phyloP scores from a whole-genome alignment of 129 eudicot genomes.

The Gnaphalium uliginosum region DNA sequence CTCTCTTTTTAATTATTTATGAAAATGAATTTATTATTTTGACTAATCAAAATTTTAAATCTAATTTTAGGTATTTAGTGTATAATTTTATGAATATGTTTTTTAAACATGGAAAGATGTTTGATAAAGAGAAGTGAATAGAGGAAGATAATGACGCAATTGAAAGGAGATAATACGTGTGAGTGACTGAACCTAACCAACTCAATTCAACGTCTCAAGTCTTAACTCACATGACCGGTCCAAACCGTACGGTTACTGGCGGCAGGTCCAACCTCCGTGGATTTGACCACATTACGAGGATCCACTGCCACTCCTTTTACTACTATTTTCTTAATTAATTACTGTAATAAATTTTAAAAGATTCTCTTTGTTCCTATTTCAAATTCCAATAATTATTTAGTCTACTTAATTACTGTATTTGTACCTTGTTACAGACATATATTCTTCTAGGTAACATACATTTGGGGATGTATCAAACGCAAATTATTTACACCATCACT shows the following conservation, averaged over 20 bases:
- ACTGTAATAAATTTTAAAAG: slow-evolving; percentile 2
- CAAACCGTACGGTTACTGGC: slow-evolving; percentile 25
- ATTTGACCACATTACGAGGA: slow-evolving; percentile 29
- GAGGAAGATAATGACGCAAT: neutral
- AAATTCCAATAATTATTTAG: slow-evolving; percentile 25
- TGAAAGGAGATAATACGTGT: neutral
- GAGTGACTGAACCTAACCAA: slow-evolving; percentile 16
- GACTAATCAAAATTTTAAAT: neutral
- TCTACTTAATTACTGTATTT: slow-evolving; percentile 13
- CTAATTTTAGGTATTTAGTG: too few relatives aligned
- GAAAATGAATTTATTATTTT: too few relatives aligned
- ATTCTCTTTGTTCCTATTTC: slow-evolving; percentile 29
- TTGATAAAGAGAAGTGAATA: neutral
- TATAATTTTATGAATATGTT: too few relatives aligned
- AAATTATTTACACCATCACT: slow-evolving; percentile 31
- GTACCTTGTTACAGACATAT: slow-evolving; percentile 31
- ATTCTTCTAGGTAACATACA: slow-evolving; percentile 40
- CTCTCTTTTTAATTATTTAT: too few relatives aligned
- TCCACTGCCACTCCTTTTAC: neutral
- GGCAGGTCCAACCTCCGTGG: slow-evolving; percentile 28
- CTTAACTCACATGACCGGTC: slow-evolving; percentile 19
- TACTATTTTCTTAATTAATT: too few relatives aligned
- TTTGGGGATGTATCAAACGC: slow-evolving; percentile 36
- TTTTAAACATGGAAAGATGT: neutral
- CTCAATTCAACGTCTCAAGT: neutral